Conservation (phyloP, 179 eudicot genomes). For the Sideroxylon spinosum region DNA sequence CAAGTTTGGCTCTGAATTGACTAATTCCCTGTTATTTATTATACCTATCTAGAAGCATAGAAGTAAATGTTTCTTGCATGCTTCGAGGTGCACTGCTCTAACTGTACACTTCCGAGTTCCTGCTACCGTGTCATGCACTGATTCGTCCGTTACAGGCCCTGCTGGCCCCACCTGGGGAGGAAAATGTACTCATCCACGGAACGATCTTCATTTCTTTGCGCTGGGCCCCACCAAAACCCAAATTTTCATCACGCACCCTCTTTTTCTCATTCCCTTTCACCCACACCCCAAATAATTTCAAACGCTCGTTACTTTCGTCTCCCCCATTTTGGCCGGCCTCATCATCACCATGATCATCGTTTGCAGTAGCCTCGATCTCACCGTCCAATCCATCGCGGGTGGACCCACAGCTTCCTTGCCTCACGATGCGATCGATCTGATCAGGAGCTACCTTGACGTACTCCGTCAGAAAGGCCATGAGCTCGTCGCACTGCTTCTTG, state of each 20-base stretch:
- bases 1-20: no score
- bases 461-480: conserved; percentile 39
- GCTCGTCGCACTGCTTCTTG: conserved; percentile 68
- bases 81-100: no score
- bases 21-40: no score
- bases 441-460: conserved; percentile 53
- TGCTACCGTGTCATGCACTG: neutral
- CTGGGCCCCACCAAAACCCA: conserved; percentile 21
- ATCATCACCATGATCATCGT: neutral
- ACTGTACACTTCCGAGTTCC: neutral
- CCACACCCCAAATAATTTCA: conserved; percentile 86
- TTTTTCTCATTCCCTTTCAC: conserved; percentile 48
- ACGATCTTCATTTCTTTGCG: conserved; percentile 31
- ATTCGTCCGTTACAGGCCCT: conserved; percentile 32
- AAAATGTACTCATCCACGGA: conserved; percentile 28
- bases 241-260: conserved; percentile 38
- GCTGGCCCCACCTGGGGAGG: conserved; percentile 23
- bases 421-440: conserved; percentile 44
- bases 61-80: no score
- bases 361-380: conserved; percentile 11
- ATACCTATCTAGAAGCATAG: no score
- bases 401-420: conserved; percentile 19
- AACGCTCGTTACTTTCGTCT: conserved; percentile 25
- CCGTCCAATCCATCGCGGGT: conserved; percentile 16
- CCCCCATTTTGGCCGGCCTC: conserved; percentile 26